Evolutionary conservation across 495 filamentous ascomycete genomes (phyloP), one percentile per base, ranked within the genome.

Genomic region (Halenospora varia): DNA sequence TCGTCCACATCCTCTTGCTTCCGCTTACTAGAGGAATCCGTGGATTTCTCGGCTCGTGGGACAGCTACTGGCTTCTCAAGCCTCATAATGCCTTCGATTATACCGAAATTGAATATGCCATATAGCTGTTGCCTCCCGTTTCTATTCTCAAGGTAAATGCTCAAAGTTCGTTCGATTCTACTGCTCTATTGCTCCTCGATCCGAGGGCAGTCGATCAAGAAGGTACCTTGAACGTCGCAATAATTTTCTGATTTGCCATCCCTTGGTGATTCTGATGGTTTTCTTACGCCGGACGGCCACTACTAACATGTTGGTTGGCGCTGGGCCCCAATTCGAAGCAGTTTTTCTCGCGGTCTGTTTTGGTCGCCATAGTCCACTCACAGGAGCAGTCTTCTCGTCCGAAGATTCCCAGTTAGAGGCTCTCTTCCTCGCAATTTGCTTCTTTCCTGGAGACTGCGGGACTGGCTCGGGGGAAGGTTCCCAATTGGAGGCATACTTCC

Each of bases 81-180:
- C 26, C 55, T 25, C 55, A 58, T 52, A 29, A 58, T 45, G 18
- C 55, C 55, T 19, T 58, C 23, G 19, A 58, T 25, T n/a, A 52
- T 17, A 17, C 40, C 20, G 23, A 52, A 58, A 17, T 58, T 3
- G 39, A 58, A 52, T 2, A 45, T 20, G 15, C 10, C 55, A 20
- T 22, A 52, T 0, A 58, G 15, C 20, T 58, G 48, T 19, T 35
- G 20, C 23, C 26, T 42, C 1, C 48, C 55, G 10, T 47, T 45
- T 19, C 25, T 48, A 8, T n/a, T 35, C 1, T 52, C 48, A 9
- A 52, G 48, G 8, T 58, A 47, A 9, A 58, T 18, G 9, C n/a
- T n/a, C n/a, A n/a, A n/a, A n/a, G n/a, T n/a, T n/a, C n/a, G n/a
- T n/a, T n/a, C n/a, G n/a, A n/a, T n/a, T n/a, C n/a, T n/a, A n/a